Evolutionary conservation across 345 rosid genomes (phyloP).

Genomic region (Clausena lansium): DNA sequence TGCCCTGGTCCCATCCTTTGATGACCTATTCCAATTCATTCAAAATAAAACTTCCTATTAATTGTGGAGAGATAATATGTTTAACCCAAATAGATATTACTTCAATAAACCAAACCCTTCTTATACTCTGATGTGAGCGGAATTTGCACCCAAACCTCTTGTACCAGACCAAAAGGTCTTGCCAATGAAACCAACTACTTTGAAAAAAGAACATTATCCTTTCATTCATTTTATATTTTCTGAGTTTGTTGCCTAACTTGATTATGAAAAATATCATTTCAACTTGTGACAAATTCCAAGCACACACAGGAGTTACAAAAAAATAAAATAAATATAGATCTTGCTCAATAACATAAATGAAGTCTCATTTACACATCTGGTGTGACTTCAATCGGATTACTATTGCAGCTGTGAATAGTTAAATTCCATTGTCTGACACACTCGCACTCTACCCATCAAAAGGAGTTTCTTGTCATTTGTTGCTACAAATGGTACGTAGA

Average conservation of each 20-base stretch:
- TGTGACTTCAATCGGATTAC: no score
- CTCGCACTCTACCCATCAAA: no score
- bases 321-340: no score
- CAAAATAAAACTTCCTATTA: not conserved
- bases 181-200: no score
- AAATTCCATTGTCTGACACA: no score
- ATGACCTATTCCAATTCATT: slow-evolving; percentile 52
- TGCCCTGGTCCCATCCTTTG: slow-evolving; percentile 91
- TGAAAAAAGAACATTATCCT: not conserved
- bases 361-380: no score
- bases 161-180: not conserved
- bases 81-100: not conserved
- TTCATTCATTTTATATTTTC: no score
- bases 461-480: no score
- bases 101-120: not conserved
- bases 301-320: not conserved
- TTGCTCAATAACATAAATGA: no score
- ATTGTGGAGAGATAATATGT: not conserved
- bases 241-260: not conserved
- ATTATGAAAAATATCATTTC: not conserved
- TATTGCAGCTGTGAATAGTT: no score
- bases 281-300: not conserved
- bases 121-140: not conserved
- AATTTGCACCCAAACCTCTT: no score
- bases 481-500: no score